Percentiles rank a stretch among this genome's conserved stretches.
Evolutionary conservation across 805 yeast genomes (phyloP).

Genomic region (Pichia membranifaciens): DNA sequence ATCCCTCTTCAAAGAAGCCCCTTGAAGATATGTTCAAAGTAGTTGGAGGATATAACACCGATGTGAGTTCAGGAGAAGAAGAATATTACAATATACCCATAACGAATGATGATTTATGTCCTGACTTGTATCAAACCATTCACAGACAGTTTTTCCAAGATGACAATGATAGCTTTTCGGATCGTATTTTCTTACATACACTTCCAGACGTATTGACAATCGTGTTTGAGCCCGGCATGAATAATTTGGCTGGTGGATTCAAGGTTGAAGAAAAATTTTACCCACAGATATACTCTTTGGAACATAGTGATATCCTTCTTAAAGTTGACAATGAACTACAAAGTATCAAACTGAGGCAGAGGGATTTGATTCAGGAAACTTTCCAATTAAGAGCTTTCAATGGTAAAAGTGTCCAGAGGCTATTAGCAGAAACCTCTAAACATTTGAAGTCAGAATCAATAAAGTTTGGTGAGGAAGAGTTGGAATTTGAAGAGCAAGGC

Average conservation of each 20-base stretch:
- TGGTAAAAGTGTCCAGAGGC: slow-evolving; percentile 28
- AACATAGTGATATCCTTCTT: slow-evolving; percentile 21
- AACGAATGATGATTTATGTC: slow-evolving; percentile 27
- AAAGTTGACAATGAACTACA: slow-evolving; percentile 16
- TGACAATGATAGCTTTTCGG: slow-evolving; percentile 24
- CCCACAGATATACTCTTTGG: slow-evolving; percentile 35
- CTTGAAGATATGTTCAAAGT: slow-evolving; percentile 17
- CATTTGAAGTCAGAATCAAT: slow-evolving; percentile 16
- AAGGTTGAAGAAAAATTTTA: slow-evolving; percentile 29
- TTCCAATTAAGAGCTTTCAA: slow-evolving; percentile 26
- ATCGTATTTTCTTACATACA: slow-evolving; percentile 14
- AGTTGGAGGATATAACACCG: neutral
- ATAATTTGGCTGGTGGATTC: slow-evolving; percentile 26
- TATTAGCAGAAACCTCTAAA: slow-evolving; percentile 23
- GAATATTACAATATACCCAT: slow-evolving; percentile 28
- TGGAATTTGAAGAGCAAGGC: neutral
- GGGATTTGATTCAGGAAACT: slow-evolving; percentile 9
- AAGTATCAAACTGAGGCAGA: neutral
- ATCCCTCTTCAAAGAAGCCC: slow-evolving; percentile 12
- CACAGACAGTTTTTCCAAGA: slow-evolving; percentile 27
- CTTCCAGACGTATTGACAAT: slow-evolving; percentile 34
- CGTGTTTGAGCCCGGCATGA: slow-evolving; percentile 28
- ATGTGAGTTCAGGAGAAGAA: slow-evolving; percentile 2
- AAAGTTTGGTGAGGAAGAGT: neutral
- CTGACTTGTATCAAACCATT: slow-evolving; percentile 31